phyloP scores from a whole-genome alignment of 225 moss, liverwort and hornwort genomes.

The Marchantia polymorpha region DNA sequence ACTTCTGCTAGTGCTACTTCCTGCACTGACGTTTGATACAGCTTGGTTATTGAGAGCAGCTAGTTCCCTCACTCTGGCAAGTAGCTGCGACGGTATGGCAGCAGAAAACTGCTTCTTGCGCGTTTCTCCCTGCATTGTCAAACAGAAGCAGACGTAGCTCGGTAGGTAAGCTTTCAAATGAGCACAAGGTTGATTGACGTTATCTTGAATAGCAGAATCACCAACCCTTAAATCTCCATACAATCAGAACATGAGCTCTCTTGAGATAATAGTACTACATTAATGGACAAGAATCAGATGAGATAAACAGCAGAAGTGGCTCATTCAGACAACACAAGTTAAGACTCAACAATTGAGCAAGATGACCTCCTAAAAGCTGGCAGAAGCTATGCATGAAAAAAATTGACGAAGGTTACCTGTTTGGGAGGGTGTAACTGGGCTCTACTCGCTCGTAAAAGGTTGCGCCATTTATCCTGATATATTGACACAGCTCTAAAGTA shows the following conservation, averaged over 20 bases:
- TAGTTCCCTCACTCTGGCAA: constrained; percentile 87
- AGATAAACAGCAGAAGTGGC: no score
- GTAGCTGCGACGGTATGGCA: constrained; percentile 79
- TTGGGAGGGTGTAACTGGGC: constrained; percentile 92
- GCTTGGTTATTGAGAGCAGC: constrained; percentile 87
- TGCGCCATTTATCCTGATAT: constrained; percentile 93
- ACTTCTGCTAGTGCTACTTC: constrained; percentile 82
- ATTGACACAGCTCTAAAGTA: not conserved
- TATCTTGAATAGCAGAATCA: no score
- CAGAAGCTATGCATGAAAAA: no score
- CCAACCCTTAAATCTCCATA: no score
- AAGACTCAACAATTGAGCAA: no score
- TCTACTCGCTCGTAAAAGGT: constrained; percentile 86
- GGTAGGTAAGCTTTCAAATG: not conserved
- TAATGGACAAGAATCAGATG: no score
- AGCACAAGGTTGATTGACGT: no score
- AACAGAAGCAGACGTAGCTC: not conserved
- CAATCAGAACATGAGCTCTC: no score
- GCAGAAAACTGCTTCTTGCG: constrained; percentile 97
- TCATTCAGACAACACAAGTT: no score
- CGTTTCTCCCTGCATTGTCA: constrained; percentile 68
- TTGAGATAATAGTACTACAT: no score
- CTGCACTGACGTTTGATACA: constrained; percentile 51
- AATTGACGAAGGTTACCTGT: constrained; percentile 45
- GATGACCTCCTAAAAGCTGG: no score